Evolutionary conservation across 805 yeast genomes (phyloP).

Genomic region (Candida namnaoensis): DNA sequence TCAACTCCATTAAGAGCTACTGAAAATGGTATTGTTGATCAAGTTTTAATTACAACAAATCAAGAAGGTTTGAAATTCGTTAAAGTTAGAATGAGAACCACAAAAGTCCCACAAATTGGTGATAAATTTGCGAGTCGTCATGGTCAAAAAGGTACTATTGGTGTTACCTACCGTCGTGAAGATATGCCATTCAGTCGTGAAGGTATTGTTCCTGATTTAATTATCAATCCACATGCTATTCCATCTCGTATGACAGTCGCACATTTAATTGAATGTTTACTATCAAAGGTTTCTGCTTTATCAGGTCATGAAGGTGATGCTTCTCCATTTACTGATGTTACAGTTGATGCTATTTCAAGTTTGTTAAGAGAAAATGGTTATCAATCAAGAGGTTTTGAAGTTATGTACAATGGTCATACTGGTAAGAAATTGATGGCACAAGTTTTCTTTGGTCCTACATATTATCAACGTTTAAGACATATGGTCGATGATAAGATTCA

Average conservation of each 20-base stretch:
- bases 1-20: conserved; percentile 96
- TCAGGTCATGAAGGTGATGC: conserved; percentile 99
- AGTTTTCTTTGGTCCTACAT: conserved; percentile 98
- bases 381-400: conserved; percentile 97
- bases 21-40: conserved; percentile 97
- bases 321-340: conserved; percentile 96
- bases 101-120: conserved; percentile 98
- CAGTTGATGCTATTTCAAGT: conserved; percentile 93
- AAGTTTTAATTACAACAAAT: conserved; percentile 91
- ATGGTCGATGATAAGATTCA: conserved; percentile 99
- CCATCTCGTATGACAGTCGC: conserved; percentile 99
- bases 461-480: conserved; percentile 96
- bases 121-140: conserved; percentile 99
- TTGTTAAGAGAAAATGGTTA: conserved; percentile 92
- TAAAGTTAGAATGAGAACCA: conserved; percentile 97
- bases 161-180: conserved; percentile 96
- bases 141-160: conserved; percentile 99
- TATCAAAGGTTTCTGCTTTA: conserved; percentile 89
- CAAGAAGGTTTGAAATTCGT: conserved; percentile 98
- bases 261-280: conserved; percentile 95
- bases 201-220: conserved; percentile 95
- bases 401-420: conserved; percentile 98
- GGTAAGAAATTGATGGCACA: conserved; percentile 98
- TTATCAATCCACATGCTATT: conserved; percentile 98
- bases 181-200: conserved; percentile 97